Evolutionary conservation across 805 yeast genomes (phyloP).

Genomic region (Suhomyces kilbournensis): DNA sequence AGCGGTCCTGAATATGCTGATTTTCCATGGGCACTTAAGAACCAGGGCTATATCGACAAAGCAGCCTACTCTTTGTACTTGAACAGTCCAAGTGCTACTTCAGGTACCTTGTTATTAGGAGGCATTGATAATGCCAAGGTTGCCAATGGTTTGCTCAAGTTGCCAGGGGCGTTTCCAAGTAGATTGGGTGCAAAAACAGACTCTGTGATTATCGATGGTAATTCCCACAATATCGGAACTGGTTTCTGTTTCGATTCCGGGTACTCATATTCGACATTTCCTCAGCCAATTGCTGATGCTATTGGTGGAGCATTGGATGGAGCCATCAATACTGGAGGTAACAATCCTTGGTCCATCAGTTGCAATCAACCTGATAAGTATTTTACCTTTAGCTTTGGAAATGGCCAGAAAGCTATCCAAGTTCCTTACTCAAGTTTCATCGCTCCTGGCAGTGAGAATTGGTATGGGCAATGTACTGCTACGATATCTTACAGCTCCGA

Average conservation of each 20-base stretch:
- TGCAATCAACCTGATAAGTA: slow-evolving; percentile 8
- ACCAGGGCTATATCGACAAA: slow-evolving; percentile 7
- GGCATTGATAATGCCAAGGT: slow-evolving; percentile 18
- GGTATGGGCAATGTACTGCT: neutral
- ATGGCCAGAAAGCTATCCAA: neutral
- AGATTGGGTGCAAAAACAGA: slow-evolving; percentile 2
- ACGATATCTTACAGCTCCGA: neutral
- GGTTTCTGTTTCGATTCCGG: neutral
- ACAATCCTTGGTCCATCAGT: neutral
- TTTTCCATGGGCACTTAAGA: slow-evolving; percentile 10
- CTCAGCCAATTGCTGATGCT: neutral
- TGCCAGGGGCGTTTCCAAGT: neutral
- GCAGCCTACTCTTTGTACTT: slow-evolving; percentile 15
- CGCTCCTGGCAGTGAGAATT: neutral
- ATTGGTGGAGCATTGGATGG: neutral
- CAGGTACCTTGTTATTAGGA: slow-evolving; percentile 19
- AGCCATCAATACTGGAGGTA: neutral
- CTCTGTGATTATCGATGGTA: neutral
- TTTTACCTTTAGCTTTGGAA: slow-evolving; percentile 4
- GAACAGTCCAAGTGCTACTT: slow-evolving; percentile 1
- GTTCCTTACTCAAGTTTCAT: slow-evolving; percentile 8
- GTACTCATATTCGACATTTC: neutral
- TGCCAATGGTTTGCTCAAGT: neutral
- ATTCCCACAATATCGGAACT: neutral
- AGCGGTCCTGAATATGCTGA: neutral